Base-by-base conservation (phyloP, 1,139 yeast genomes). In the Debaryomycetaceae sp. region DNA sequence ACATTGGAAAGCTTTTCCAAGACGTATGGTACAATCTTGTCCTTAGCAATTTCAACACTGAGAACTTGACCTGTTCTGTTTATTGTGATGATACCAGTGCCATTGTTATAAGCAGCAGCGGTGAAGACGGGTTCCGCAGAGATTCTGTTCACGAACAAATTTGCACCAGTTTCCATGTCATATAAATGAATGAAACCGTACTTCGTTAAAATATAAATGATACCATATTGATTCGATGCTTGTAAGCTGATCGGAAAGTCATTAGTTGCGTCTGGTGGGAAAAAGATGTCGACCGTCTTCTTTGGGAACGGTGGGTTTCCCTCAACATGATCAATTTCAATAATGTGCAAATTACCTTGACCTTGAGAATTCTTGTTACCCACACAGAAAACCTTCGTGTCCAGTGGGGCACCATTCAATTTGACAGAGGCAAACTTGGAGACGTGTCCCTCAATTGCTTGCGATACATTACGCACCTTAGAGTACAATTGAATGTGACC, bases 371-470 rank as follows among this genome's bases (percentile, higher is more conserved):
- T 81, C 63, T 95, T 83, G 67, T 89, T 88, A 59, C 91, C 92
- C 43, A 91, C 92, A 65, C 87, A 84, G 63, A 94, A 92, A 30
- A 92, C 81, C 64, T 88, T 89, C 37, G 96, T 87, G 43, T 91
- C 94, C 29, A 73, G 65, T 17, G 81, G 53, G 34, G 91, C 88
- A 38, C 91, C 92, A 41, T 80, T 83, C 51, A 91, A 73, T 49
- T 82, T 75, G 48, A 92, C 65, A 43, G 77, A 72, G 39, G 96
- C 91, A 67, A 94, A 94, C 38, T 83, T 81, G 44, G 96, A 92
- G 41, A 95, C 98, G 63, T 94, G 98, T 51, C 98, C 98, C 60
- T 94, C 98, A 55, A 94, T 88, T 22, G 96, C 94, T 70, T 94
- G 99, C 14, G 98, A 89, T 37, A 91, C 88, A 58, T 87, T 85